Conservation (phyloP, 805 yeast genomes). For the Ogataea zsoltii region DNA sequence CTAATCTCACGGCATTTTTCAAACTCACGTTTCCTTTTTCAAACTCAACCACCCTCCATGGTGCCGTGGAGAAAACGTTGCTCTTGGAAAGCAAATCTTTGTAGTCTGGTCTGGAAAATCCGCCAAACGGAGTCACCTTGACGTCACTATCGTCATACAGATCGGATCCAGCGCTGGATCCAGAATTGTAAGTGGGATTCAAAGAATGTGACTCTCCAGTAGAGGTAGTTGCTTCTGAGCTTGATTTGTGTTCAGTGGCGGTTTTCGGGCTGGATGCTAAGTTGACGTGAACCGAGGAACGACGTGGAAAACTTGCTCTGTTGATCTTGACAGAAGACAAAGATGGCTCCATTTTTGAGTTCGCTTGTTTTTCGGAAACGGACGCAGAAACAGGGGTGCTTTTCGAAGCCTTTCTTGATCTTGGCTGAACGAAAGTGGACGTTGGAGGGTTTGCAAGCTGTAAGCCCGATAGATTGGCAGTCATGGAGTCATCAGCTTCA, state of each 20-base stretch:
- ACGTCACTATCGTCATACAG: constrained; percentile 11
- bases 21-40: constrained; percentile 85
- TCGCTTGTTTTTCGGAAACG: constrained; percentile 20
- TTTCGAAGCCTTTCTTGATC: constrained; percentile 11
- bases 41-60: constrained; percentile 73
- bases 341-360: constrained; percentile 17
- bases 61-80: constrained; percentile 57
- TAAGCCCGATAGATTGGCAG: constrained; percentile 9
- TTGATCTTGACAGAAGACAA: constrained; percentile 22
- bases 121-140: constrained; percentile 67
- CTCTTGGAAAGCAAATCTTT: constrained; percentile 44
- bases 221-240: constrained; percentile 1
- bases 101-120: constrained; percentile 64
- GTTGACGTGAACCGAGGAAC: constrained; percentile 10
- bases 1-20: constrained; percentile 75
- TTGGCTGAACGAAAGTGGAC: constrained; percentile 30
- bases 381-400: constrained; percentile 14
- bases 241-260: background rate
- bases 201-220: constrained; percentile 3
- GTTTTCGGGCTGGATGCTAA: background rate
- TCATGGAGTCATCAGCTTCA: constrained; percentile 11
- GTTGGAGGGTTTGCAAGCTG: constrained; percentile 13
- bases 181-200: background rate
- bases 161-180: constrained; percentile 3
- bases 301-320: constrained; percentile 16